Conservation (phyloP, 495 filamentous ascomycete genomes). For the Penicillium alfredii region DNA sequence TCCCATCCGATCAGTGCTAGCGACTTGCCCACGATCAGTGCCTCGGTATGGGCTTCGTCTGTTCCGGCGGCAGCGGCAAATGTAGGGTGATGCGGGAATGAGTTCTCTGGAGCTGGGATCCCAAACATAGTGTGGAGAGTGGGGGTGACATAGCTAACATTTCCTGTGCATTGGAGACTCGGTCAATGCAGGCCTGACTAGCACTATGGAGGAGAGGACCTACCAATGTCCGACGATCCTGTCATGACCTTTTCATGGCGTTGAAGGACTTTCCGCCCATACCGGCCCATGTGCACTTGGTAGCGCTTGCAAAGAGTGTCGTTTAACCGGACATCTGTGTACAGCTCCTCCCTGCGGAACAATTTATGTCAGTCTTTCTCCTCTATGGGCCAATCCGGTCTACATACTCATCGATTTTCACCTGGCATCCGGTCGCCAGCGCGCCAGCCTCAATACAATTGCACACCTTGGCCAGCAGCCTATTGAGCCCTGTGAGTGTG, state of each 20-base stretch:
- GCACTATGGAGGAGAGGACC: constrained; percentile 32
- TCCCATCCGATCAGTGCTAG: constrained; percentile 50
- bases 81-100: constrained; percentile 53
- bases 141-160: constrained; percentile 60
- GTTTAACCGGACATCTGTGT: constrained; percentile 58
- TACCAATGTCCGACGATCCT: constrained; percentile 51
- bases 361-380: no score
- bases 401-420: constrained; percentile 41
- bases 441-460: constrained; percentile 58
- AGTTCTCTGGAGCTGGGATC: constrained; percentile 41
- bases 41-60: constrained; percentile 43
- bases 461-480: constrained; percentile 44
- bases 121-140: constrained; percentile 54
- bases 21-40: constrained; percentile 50
- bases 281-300: constrained; percentile 44
- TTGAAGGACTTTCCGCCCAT: constrained; percentile 42
- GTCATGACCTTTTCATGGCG: constrained; percentile 42
- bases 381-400: background rate
- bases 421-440: constrained; percentile 51
- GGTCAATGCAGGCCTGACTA: no score
- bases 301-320: constrained; percentile 50
- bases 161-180: constrained; percentile 30
- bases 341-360: constrained; percentile 36
- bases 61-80: constrained; percentile 55
- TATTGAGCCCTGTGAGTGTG: constrained; percentile 39